These are phyloP conservation scores for Acephala macrosclerotiorum DNA, from an alignment of 2,329 filamentous ascomycete genomes.

Conservation along the genomic window DNA sequence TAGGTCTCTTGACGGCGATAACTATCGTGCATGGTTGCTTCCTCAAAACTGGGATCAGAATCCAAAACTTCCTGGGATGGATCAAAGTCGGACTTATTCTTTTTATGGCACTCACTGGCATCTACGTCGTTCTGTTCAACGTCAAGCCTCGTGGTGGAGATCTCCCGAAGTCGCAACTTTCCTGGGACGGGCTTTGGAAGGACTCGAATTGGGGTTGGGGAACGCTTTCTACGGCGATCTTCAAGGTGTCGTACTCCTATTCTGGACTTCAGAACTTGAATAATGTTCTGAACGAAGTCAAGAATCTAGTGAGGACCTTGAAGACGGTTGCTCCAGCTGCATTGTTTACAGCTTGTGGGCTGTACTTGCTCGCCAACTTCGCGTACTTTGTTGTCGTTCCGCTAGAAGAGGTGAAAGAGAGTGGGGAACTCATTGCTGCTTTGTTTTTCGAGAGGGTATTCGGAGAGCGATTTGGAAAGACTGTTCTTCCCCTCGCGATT, in stretches of 20 bases:
- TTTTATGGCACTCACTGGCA: conserved; percentile 67
- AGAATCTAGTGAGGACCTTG: conserved; percentile 62
- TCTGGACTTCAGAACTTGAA: conserved; percentile 62
- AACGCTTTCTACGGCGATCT: conserved; percentile 61
- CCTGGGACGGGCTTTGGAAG: conserved; percentile 65
- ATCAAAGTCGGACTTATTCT: conserved; percentile 66
- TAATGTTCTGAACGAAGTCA: conserved; percentile 64
- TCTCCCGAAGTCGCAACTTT: conserved; percentile 29
- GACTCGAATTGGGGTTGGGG: conserved; percentile 75
- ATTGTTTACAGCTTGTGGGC: conserved; percentile 57
- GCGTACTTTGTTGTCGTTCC: conserved; percentile 68
- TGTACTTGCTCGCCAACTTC: conserved; percentile 65
- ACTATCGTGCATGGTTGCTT: conserved; percentile 67
- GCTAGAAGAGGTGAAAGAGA: conserved; percentile 60
- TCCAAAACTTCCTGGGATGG: conserved; percentile 70
- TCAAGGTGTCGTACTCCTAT: conserved; percentile 64
- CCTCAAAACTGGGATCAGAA: conserved; percentile 60
- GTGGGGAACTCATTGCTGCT: conserved; percentile 62
- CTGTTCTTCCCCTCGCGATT: conserved; percentile 53
- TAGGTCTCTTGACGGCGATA: conserved; percentile 60
- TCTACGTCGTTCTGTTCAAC: conserved; percentile 63
- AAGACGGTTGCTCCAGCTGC: conserved; percentile 63
- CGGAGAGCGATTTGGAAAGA: conserved; percentile 49
- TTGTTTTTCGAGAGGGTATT: conserved; percentile 65
- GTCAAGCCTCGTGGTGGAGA: conserved; percentile 34